A percentile compares a stretch with the other conserved stretches of the same genome.
Evolutionary conservation across 2,329 filamentous ascomycete genomes (phyloP).

Genomic region (Metarhizium sp.): DNA sequence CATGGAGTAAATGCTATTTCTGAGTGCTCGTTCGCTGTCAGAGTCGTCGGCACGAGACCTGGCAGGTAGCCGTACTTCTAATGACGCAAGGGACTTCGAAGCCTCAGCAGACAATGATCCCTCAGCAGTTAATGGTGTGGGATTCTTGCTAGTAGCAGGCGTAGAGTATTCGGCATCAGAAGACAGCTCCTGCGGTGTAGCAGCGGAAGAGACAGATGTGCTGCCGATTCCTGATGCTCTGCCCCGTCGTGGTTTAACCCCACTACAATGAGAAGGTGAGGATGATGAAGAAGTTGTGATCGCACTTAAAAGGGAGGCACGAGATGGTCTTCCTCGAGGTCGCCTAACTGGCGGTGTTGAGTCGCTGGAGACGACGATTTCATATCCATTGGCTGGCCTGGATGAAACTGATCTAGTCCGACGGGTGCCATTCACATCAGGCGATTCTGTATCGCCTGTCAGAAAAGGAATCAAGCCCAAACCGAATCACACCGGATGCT

Average conservation of each 20-base stretch:
- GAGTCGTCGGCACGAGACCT: constrained; percentile 7
- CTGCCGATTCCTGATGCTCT: constrained; percentile 12
- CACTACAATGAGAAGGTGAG: background rate
- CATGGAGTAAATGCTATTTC: constrained; percentile 38
- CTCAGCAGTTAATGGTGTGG: constrained; percentile 22
- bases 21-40: constrained; percentile 21
- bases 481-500: background rate
- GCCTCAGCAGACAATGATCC: constrained; percentile 1
- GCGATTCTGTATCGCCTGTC: background rate
- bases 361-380: constrained; percentile 1
- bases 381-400: background rate
- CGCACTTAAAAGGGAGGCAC: constrained; percentile 10
- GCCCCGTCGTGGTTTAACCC: constrained; percentile 1
- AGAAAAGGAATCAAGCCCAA: background rate
- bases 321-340: constrained; percentile 16
- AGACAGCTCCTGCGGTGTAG: constrained; percentile 19
- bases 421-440: background rate
- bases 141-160: constrained; percentile 26
- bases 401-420: constrained; percentile 2
- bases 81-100: constrained; percentile 1
- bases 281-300: constrained; percentile 5
- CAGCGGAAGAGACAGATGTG: constrained; percentile 22
- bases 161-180: constrained; percentile 25
- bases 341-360: constrained; percentile 5
- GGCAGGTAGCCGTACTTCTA: constrained; percentile 22